Conservation (phyloP, 2,329 filamentous ascomycete genomes). For the Alternaria triticimaculans region DNA sequence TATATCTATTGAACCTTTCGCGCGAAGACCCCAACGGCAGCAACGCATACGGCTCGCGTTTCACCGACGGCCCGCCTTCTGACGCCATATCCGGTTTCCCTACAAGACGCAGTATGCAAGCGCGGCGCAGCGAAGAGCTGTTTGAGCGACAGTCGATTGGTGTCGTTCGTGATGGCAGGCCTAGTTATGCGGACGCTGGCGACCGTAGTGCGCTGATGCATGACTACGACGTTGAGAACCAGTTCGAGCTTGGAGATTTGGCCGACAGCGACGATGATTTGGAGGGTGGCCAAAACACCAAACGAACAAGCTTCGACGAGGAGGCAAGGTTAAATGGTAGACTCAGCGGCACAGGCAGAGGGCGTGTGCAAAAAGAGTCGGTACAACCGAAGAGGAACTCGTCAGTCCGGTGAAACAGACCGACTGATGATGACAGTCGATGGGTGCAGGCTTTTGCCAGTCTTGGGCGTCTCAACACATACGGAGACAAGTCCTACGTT, state of each 20-base stretch:
- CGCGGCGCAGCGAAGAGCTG: conserved; percentile 65
- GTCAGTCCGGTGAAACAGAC: conserved; percentile 21
- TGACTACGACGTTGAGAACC: conserved; percentile 80
- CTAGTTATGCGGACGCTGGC: conserved; percentile 41
- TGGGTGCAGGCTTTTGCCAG: not conserved
- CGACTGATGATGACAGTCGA: not conserved
- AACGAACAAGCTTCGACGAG: conserved; percentile 20
- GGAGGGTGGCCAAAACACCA: conserved; percentile 31
- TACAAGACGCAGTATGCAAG: conserved; percentile 92
- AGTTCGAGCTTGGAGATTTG: conserved; percentile 79
- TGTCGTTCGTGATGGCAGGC: conserved; percentile 14
- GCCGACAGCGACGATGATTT: conserved; percentile 62
- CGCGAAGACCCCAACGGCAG: conserved; percentile 85
- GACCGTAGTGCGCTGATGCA: conserved; percentile 86
- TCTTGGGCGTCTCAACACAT: not conserved
- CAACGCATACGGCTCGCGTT: conserved; percentile 60
- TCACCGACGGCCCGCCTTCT: conserved; percentile 81
- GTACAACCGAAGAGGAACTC: conserved; percentile 33
- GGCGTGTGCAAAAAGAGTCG: conserved; percentile 38
- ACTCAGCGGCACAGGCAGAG: conserved; percentile 35
- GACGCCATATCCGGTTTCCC: conserved; percentile 89
- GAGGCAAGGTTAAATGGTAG: conserved; percentile 21
- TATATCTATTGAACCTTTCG: conserved; percentile 96
- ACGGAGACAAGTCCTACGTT: not conserved
- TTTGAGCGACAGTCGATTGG: conserved; percentile 57